Percentiles rank a stretch among this genome's conserved stretches.
Conservation (phyloP, 2,329 filamentous ascomycete genomes). For the Fusarium longipes region DNA sequence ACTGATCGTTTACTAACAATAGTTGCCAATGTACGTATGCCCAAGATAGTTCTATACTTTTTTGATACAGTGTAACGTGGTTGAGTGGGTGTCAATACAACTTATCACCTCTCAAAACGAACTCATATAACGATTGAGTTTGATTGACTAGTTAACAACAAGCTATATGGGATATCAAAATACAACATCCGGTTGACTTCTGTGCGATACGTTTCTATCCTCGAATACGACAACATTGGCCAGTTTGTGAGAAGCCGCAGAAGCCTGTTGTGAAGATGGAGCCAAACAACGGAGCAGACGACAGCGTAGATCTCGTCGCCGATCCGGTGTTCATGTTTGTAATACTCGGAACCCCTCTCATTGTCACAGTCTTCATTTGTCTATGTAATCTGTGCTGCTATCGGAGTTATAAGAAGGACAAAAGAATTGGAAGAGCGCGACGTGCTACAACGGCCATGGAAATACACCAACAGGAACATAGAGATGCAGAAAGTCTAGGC, state of each 20-base stretch:
- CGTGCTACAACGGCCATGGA: neutral
- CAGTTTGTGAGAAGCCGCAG: neutral
- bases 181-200: neutral
- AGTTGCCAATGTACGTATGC: too few species aligned
- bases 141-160: neutral
- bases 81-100: neutral
- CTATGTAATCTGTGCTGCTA: neutral
- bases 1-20: too few species aligned
- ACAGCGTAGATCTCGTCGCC: neutral
- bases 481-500: neutral
- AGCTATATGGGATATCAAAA: neutral
- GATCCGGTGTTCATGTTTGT: neutral
- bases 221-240: neutral
- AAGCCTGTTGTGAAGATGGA: neutral
- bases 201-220: neutral
- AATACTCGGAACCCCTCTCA: neutral
- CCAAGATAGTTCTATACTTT: neutral
- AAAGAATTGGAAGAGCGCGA: neutral
- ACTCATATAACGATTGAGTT: neutral
- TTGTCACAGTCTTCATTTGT: neutral
- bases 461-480: neutral
- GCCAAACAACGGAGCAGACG: neutral
- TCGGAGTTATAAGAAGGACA: neutral
- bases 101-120: too few species aligned
- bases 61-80: neutral